Percentiles rank a stretch among this genome's conserved stretches.
phyloP scores from a whole-genome alignment of 2,329 filamentous ascomycete species.

The Juglanconis sp. region DNA sequence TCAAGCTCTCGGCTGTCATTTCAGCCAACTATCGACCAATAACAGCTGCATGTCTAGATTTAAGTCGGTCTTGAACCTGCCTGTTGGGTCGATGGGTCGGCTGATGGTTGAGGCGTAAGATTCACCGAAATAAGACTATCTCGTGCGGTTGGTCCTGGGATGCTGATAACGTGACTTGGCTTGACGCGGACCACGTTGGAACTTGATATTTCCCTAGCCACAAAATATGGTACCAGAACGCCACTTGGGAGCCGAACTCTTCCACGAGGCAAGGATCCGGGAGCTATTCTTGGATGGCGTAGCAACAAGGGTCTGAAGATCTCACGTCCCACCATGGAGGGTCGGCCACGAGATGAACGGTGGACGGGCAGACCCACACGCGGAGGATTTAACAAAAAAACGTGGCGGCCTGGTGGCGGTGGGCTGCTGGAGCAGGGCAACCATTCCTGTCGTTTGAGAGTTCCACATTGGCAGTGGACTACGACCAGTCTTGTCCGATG shows the following conservation, averaged over 20 bases:
- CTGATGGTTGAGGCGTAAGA: background rate
- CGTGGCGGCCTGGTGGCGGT: background rate
- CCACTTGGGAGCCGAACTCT: too few relatives aligned
- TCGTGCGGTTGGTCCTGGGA: background rate
- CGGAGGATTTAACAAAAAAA: background rate
- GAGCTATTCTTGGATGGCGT: background rate
- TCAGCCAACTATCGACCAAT: background rate
- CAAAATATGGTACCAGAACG: background rate
- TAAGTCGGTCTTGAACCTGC: background rate
- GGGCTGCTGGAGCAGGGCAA: background rate
- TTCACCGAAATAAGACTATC: too few relatives aligned
- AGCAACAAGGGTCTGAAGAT: background rate
- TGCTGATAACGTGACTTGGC: background rate
- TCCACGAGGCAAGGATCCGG: too few relatives aligned
- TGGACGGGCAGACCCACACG: background rate
- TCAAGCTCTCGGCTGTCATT: background rate
- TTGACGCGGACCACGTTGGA: too few relatives aligned
- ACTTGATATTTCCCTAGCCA: too few relatives aligned
- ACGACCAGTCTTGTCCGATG: constrained; percentile 4
- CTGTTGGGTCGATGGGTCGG: background rate
- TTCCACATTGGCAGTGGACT: background rate
- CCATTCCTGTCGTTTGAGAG: background rate
- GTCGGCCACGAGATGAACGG: background rate
- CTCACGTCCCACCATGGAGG: background rate
- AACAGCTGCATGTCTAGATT: background rate